Conservation (phyloP, 495 filamentous ascomycete genomes). For the Ascodesmis nigricans region DNA sequence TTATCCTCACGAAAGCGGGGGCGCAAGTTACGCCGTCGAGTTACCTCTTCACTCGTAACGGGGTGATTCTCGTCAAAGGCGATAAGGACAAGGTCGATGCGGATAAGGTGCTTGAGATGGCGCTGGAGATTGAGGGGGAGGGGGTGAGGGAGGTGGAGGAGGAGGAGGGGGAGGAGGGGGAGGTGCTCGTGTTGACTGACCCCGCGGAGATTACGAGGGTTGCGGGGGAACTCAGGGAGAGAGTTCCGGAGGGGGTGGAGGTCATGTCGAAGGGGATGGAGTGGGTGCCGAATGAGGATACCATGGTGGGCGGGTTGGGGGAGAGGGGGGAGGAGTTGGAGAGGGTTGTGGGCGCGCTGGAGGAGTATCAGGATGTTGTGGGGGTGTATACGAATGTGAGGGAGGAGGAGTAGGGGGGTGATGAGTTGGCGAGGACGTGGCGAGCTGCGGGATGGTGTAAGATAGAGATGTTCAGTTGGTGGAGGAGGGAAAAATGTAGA, state of each 20-base stretch:
- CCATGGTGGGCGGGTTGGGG: conserved; percentile 32
- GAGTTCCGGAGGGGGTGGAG: conserved; percentile 32
- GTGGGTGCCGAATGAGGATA: conserved; percentile 68
- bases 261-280: conserved; percentile 55
- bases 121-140: conserved; percentile 55
- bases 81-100: conserved; percentile 33
- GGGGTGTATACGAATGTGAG: conserved; percentile 19
- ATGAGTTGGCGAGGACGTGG: too few species aligned
- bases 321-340: conserved; percentile 31
- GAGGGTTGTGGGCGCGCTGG: conserved; percentile 28
- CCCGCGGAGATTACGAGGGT: conserved; percentile 44
- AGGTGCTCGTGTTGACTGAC: conserved; percentile 52
- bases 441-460: too few species aligned
- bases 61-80: conserved; percentile 34
- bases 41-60: conserved; percentile 69
- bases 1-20: conserved; percentile 42
- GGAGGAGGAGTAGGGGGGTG: too few species aligned
- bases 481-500: too few species aligned
- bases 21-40: conserved; percentile 47
- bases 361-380: conserved; percentile 11
- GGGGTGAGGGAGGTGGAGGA: conserved; percentile 55
- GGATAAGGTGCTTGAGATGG: conserved; percentile 64
- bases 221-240: conserved; percentile 35
- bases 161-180: conserved; percentile 21
- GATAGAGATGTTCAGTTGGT: too few species aligned